Base-by-base conservation (phyloP, 495 filamentous ascomycete species). In the Aspergillus ostianus region DNA sequence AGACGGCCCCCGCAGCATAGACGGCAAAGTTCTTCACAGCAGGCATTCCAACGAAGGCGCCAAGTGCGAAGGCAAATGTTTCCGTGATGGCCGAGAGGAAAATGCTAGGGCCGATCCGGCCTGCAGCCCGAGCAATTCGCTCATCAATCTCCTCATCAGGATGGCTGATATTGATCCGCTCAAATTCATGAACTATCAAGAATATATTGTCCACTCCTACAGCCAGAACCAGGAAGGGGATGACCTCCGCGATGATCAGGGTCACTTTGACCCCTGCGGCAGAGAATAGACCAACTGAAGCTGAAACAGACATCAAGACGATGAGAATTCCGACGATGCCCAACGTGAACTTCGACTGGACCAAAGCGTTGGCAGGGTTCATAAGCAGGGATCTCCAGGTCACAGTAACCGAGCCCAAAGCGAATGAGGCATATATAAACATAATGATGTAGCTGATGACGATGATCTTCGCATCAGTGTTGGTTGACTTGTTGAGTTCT, bases 181-280 rank as follows among this genome's bases (percentile, higher is more conserved):
- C 95, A 63, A 98, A 97, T 67, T 98, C 94, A 74, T 98, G 93
- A 7, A 98, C 95, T 53, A 98, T 97, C 53, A 98, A 75, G 75
- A 98, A 98, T 68, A 98, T 98, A 70, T 98, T 98, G 80, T 98
- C 94, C 10, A 98, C 95, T 23, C 94, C 94, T 18, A 98, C 90
- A 50, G 94, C 94, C 12, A 98, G 77, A 13, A 98, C 93, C 61
- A 98, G 85, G 72, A 98, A 98, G 0, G 94, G 94, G 58, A 98
- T 98, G 61, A 98, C 94, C 68, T 98, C 94, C 7, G 96, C 93
- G 63, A 98, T 98, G 67, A 98, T 98, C 60, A 98, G 77, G 4
- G 94, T 98, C 30, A 91, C 95, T 73, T 93, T 96, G 64, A 98
- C 82, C 8, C 91, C 92, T 29, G 84, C 80, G 58, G 89, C 92